These are phyloP conservation scores for Magnusiomyces tetraspermus DNA, from an alignment of 1,139 yeast species.

Conservation along the genomic window DNA sequence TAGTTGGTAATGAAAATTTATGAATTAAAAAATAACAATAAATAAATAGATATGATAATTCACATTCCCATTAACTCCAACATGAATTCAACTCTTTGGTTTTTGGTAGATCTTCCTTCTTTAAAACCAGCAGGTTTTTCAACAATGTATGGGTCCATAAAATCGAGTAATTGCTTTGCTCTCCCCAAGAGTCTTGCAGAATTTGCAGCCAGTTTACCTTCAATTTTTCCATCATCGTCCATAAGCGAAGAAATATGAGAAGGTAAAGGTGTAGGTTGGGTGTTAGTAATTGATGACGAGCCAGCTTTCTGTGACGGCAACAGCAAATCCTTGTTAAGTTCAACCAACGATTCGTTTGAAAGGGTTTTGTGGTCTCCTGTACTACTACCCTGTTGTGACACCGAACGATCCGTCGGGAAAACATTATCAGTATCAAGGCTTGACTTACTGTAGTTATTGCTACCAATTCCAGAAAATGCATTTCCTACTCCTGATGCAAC, in stretches of 20 bases:
- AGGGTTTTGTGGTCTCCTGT: too few relatives aligned
- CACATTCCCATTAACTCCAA: conserved; percentile 3
- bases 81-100: conserved; percentile 1
- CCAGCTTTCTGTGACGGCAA: too few relatives aligned
- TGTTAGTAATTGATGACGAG: not conserved
- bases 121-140: not conserved
- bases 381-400: too few relatives aligned
- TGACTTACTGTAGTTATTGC: not conserved
- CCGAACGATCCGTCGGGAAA: too few relatives aligned
- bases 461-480: not conserved
- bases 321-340: not conserved
- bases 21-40: not conserved
- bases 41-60: not conserved
- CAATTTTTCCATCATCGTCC: not conserved
- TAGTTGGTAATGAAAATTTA: not conserved
- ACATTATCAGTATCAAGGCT: too few relatives aligned
- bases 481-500: not conserved
- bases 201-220: not conserved
- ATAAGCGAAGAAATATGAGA: not conserved
- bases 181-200: not conserved
- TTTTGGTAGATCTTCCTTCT: not conserved
- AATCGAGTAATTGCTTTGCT: not conserved
- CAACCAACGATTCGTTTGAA: too few relatives aligned
- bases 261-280: not conserved
- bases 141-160: conserved; percentile 1